These are phyloP conservation scores for Cymbidium sinense DNA, from an alignment of 106 monocot species.

Conservation along the genomic window DNA sequence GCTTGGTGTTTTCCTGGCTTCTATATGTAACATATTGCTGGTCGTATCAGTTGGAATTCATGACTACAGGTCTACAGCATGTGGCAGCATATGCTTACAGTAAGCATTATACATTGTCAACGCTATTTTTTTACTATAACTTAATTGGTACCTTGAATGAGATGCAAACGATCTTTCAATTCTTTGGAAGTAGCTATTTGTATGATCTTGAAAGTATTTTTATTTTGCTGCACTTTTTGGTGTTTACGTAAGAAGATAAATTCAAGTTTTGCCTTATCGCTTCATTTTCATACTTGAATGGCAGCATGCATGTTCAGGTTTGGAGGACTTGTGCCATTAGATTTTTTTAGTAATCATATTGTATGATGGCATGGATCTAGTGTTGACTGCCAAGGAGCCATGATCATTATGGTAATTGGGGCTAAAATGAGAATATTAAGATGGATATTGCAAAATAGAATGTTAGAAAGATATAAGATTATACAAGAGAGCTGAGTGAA, in stretches of 20 bases:
- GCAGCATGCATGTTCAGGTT: neutral
- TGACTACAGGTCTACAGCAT: constrained; percentile 66
- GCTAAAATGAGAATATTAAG: neutral
- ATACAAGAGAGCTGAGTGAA: neutral
- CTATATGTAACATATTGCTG: constrained; percentile 83
- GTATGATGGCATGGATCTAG: neutral
- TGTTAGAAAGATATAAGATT: neutral
- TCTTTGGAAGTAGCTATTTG: neutral
- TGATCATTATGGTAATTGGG: neutral
- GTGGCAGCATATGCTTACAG: constrained; percentile 89
- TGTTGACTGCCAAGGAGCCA: neutral
- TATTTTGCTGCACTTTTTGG: neutral
- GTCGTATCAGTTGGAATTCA: constrained; percentile 80
- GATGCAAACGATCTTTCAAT: neutral
- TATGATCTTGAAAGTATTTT: neutral
- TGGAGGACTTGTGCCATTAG: no score
- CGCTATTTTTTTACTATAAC: neutral
- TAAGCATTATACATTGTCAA: constrained; percentile 27
- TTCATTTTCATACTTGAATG: neutral
- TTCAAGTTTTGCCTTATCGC: neutral
- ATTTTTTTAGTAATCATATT: neutral
- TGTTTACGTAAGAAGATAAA: neutral
- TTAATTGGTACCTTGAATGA: neutral
- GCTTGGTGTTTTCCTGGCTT: constrained; percentile 86
- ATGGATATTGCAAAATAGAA: no score